Evolutionary conservation across 305 asterid species (phyloP), one percentile per base, ranked within the genome.

Genomic region (Fraxinus velutina): DNA sequence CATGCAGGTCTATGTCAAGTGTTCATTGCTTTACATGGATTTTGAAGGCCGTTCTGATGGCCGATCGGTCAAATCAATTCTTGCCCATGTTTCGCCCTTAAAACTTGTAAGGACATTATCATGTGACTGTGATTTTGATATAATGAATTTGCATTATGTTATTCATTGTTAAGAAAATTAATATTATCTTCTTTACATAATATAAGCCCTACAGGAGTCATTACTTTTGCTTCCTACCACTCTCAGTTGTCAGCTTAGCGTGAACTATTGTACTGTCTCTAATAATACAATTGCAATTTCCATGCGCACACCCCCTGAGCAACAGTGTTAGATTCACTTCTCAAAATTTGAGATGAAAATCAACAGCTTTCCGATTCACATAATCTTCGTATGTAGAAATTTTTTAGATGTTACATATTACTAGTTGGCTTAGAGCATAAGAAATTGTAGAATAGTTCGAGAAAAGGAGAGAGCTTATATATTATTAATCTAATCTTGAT

Each of bases 31-130:
- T 81, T 95, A 91, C 89, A 90, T 91, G 94, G 98, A 95, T 86
- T 91, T 95, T 85, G 99, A 95, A 87, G 99, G 99, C 79, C 97
- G 98, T 84, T 91, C 99, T 75, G 99, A 95, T 88, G 99, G 98
- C 76, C 90, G 98, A 79, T 93, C 99, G 75, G 88, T 95, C 71
- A 95, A 95, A 90, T 93, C 97, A 90, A 95, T 93, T 85, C 91
- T 95, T 77, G 89, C 94, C 75, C 98, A 95, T 39, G 99, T 95
- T 60, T 91, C 97, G 24, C 99, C 98, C 73, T 88, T 95, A 83
- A 95, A 95, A 93, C 97, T 95, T 90, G 99, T 95, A 88, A 82
- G 88, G 55, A 77, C 82, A 76, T 0, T 9, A 39, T 79, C 52
- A 9, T 80, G 76, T 73, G 17, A 44, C 55, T 78, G 75, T 77